Evolutionary conservation across 2,329 filamentous ascomycete genomes (phyloP), one percentile per base, ranked within the genome.

Genomic region (Colletotrichum musicola): DNA sequence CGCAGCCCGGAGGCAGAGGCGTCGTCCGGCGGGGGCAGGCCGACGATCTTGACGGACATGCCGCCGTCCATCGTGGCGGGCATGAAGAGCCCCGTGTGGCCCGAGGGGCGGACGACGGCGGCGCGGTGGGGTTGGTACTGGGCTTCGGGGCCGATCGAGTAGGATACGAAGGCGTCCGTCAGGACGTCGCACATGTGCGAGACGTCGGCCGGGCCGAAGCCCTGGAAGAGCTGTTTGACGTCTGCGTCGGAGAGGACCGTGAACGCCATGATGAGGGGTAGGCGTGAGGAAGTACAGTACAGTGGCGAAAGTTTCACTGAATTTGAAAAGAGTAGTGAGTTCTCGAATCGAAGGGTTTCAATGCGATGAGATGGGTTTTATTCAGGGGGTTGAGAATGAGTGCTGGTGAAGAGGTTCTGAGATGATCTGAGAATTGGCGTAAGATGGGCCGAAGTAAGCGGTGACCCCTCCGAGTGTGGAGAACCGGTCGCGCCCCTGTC

Each of bases 21-120:
- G 18, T 49, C 51, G 22, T 66, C 35, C n/a, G 74, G 64, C 13
- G 74, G 22, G 60, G 75, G 42, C 71, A 82, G 65, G 77, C 79
- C 66, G 49, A 92, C 85, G 49, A 92, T 87, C 76, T 92, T 92
- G 71, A 92, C 86, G 6, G 89, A 90, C 18, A 90, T 81, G 3
- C 86, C 85, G 47, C 84, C 83, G 35, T 86, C 85, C 14, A 86
- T 88, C 46, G 84, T 89, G 13, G 89, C 89, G 2, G 90, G 90
- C 88, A 92, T 90, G 78, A 92, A 90, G 10, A 92, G 80, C 4
- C 88, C 91, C 1, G 86, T 89, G 38, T 85, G 84, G 4, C 89
- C 89, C 82, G 89, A 85, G 59, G 85, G 85, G 13, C 87, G 85
- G 60, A 86, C 87, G 60, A 92, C 84, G 2, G 85, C 82, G 1